Conservation (phyloP, 169 alveolate species). For the Eimeria necatrix region DNA sequence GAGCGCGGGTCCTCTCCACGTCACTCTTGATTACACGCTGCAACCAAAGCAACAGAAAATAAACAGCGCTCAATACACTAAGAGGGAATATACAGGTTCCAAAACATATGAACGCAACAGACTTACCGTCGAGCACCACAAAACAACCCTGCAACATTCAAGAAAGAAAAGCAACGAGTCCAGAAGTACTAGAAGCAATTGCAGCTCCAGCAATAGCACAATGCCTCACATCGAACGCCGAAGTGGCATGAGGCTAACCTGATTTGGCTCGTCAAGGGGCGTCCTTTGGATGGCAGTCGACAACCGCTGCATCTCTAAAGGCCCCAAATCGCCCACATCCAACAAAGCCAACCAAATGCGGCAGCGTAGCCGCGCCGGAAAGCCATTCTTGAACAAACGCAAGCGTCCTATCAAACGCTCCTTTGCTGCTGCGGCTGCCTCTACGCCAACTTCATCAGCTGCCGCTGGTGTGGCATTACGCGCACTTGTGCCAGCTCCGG, state of each 20-base stretch:
- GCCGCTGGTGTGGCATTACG: background rate
- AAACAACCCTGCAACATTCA: conserved; percentile 14
- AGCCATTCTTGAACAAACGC: conserved; percentile 17
- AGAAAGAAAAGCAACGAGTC: background rate
- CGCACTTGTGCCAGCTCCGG: background rate
- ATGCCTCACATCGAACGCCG: conserved; percentile 3
- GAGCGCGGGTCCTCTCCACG: conserved; percentile 80
- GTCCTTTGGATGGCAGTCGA: conserved; percentile 26
- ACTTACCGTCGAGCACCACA: background rate
- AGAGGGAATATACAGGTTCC: background rate
- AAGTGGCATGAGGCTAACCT: conserved; percentile 14
- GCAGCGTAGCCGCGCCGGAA: conserved; percentile 66
- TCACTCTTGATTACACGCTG: conserved; percentile 82
- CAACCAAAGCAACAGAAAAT: background rate
- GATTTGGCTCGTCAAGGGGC: conserved; percentile 79
- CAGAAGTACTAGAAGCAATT: background rate
- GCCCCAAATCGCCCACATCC: background rate
- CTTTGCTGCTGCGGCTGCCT: conserved; percentile 24
- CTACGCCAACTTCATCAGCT: conserved; percentile 14
- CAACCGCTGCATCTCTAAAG: background rate
- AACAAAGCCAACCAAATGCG: conserved; percentile 70
- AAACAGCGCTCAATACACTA: background rate
- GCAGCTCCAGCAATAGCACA: conserved; percentile 36
- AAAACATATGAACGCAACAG: too few relatives aligned
- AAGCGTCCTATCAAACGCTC: conserved; percentile 34